phyloP scores from a whole-genome alignment of 2,329 filamentous ascomycete genomes.

The Fusarium longipes region DNA sequence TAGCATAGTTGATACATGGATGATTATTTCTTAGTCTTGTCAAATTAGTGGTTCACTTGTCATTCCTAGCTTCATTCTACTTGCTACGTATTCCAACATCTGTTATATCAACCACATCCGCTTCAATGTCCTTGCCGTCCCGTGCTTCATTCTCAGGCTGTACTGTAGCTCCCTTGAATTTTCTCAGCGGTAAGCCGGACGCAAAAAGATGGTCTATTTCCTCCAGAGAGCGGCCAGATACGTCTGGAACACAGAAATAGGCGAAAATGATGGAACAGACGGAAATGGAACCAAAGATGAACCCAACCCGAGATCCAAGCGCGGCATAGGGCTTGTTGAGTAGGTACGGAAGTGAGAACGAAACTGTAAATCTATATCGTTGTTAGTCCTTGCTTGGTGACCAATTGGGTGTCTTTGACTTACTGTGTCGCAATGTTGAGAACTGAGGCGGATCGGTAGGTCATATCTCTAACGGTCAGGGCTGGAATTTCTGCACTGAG shows the following conservation, averaged over 20 bases:
- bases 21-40: accelerated
- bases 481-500: constrained; percentile 51
- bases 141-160: neutral
- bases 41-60: neutral
- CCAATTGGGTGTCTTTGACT: neutral
- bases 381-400: no score
- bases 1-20: neutral
- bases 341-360: constrained; percentile 53
- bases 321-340: constrained; percentile 50
- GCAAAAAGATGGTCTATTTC: constrained; percentile 60
- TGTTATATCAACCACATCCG: neutral
- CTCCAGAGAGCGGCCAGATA: constrained; percentile 64
- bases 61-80: neutral
- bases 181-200: constrained; percentile 4
- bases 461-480: constrained; percentile 47
- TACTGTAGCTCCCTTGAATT: neutral
- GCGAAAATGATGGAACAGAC: neutral
- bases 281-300: constrained; percentile 52
- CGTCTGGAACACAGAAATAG: constrained; percentile 64
- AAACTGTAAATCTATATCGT: neutral
- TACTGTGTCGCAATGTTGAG: neutral
- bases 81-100: neutral
- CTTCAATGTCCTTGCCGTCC: neutral
- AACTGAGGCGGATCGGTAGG: neutral
- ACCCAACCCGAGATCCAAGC: constrained; percentile 52